phyloP scores from a whole-genome alignment of 2,329 filamentous ascomycete species.

The Albifimbria verrucaria region DNA sequence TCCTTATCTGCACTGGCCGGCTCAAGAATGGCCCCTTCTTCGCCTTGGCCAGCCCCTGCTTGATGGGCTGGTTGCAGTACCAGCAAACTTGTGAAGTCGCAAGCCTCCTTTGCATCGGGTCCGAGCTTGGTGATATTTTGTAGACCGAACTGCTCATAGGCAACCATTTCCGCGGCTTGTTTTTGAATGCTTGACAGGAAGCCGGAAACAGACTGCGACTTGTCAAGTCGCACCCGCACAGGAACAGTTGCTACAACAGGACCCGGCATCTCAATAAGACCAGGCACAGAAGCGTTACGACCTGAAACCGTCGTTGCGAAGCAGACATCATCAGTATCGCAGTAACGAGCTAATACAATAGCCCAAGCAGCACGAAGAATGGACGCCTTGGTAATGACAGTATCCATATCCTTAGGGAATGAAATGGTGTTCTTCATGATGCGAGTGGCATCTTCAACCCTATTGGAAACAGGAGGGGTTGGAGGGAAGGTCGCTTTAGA shows the following conservation, averaged over 20 bases:
- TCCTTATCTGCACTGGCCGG: not conserved
- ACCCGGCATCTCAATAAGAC: constrained; percentile 22
- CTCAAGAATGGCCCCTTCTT: not conserved
- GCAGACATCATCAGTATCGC: constrained; percentile 15
- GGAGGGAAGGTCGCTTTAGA: not conserved
- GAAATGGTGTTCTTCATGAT: constrained; percentile 2
- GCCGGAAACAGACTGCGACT: not conserved
- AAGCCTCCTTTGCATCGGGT: constrained; percentile 46
- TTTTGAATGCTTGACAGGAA: not conserved
- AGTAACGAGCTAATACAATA: constrained; percentile 16
- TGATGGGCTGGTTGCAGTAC: not conserved
- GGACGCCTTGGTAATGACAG: constrained; percentile 13
- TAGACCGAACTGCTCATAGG: constrained; percentile 52
- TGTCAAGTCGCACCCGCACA: constrained; percentile 10
- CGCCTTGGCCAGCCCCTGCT: not conserved
- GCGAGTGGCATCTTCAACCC: not conserved
- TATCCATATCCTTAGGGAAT: not conserved
- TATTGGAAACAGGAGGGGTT: not conserved
- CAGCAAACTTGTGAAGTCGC: constrained; percentile 39
- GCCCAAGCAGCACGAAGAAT: constrained; percentile 22
- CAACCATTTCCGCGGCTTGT: not conserved
- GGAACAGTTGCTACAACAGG: constrained; percentile 28
- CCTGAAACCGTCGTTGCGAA: constrained; percentile 26
- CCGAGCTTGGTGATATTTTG: constrained; percentile 53
- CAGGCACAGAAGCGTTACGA: constrained; percentile 20